Conservation (phyloP, 176 grass and related monocot genomes). For the Poa annua region DNA sequence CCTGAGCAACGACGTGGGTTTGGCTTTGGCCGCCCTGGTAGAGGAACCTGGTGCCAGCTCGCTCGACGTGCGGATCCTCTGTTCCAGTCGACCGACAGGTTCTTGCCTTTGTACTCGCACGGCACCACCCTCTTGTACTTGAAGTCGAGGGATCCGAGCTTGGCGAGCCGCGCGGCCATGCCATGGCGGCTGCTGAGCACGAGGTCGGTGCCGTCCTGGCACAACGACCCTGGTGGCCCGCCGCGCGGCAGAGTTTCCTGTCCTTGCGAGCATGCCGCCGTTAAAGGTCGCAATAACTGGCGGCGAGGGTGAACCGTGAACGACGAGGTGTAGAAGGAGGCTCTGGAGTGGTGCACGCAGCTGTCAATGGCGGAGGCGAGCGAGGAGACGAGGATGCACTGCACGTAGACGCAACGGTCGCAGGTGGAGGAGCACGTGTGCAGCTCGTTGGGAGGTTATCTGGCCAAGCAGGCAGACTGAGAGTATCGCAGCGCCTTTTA, state of each 20-base stretch:
- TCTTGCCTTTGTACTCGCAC: slow-evolving; percentile 66
- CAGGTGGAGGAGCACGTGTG: no score
- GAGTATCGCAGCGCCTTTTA: no score
- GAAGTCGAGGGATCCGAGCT: slow-evolving; percentile 26
- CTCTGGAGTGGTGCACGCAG: slow-evolving; percentile 63
- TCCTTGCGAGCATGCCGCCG: slow-evolving; percentile 47
- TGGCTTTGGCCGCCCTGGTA: slow-evolving; percentile 93
- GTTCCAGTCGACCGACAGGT: slow-evolving; percentile 77
- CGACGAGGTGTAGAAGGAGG: slow-evolving; percentile 52
- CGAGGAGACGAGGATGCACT: background rate
- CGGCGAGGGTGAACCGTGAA: slow-evolving; percentile 53
- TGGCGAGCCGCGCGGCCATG: no score
- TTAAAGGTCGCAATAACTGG: no score
- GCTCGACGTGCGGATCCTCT: slow-evolving; percentile 42
- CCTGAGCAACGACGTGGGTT: background rate
- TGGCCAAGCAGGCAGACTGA: no score
- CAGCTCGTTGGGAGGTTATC: no score
- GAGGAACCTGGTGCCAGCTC: slow-evolving; percentile 69
- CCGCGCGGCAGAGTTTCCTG: slow-evolving; percentile 44
- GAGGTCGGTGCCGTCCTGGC: slow-evolving; percentile 63
- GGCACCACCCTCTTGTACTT: slow-evolving; percentile 87
- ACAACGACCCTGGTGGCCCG: slow-evolving; percentile 63
- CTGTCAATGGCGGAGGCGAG: slow-evolving; percentile 66
- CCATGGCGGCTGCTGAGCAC: slow-evolving; percentile 35
- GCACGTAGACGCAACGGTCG: no score